phyloP scores from a whole-genome alignment of 768 basidiomycete species.

The Pleurotus giganteus region DNA sequence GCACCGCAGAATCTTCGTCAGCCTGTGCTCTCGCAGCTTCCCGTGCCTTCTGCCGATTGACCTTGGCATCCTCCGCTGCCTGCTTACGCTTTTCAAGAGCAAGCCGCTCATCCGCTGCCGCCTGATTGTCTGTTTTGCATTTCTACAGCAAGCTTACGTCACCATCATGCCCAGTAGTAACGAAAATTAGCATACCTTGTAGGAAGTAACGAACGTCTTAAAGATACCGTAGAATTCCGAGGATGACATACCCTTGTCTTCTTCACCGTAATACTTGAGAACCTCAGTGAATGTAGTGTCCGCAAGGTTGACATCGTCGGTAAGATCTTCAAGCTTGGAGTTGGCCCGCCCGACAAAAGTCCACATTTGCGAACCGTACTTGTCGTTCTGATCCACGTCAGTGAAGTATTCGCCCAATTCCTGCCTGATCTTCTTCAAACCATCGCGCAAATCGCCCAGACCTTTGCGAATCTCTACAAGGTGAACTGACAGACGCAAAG shows the following conservation, averaged over 20 bases:
- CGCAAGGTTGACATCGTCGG: slow-evolving; percentile 85
- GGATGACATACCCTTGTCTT: slow-evolving; percentile 81
- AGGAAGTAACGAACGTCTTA: slow-evolving; percentile 95
- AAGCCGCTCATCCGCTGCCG: slow-evolving; percentile 65
- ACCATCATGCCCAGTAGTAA: background rate
- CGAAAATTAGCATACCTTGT: slow-evolving; percentile 49
- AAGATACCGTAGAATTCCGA: slow-evolving; percentile 96
- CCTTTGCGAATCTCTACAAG: slow-evolving; percentile 82
- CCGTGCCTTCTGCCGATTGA: slow-evolving; percentile 48
- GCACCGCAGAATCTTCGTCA: slow-evolving; percentile 47
- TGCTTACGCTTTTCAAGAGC: slow-evolving; percentile 69
- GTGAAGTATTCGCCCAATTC: slow-evolving; percentile 81
- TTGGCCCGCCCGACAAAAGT: slow-evolving; percentile 77
- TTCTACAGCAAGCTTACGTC: slow-evolving; percentile 49
- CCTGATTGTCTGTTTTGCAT: slow-evolving; percentile 82
- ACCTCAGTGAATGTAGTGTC: slow-evolving; percentile 83
- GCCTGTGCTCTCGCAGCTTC: slow-evolving; percentile 40
- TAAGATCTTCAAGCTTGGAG: slow-evolving; percentile 74
- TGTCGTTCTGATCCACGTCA: slow-evolving; percentile 67
- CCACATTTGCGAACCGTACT: slow-evolving; percentile 92
- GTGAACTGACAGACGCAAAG: slow-evolving; percentile 55
- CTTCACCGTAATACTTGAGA: slow-evolving; percentile 90
- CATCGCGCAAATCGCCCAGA: slow-evolving; percentile 67
- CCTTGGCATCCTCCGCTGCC: slow-evolving; percentile 60
- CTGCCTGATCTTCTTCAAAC: slow-evolving; percentile 74